Evolutionary conservation across 139 green algal genomes (phyloP).

Genomic region (Dunaliella sp.): DNA sequence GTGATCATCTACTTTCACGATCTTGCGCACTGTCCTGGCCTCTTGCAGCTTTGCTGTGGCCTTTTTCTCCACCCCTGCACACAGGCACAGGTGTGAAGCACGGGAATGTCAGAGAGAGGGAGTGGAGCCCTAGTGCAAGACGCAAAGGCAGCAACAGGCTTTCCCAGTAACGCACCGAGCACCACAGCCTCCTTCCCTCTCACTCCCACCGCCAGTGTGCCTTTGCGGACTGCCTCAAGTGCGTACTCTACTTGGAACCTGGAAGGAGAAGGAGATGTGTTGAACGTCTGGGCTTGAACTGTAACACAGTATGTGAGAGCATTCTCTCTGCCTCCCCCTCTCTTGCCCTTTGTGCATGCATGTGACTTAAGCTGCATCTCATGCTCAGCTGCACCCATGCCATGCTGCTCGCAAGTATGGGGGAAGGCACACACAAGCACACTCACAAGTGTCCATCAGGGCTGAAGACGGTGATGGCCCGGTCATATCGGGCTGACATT

Average conservation of each 20-base stretch:
- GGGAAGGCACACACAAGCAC: too few species aligned
- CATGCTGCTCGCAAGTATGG: too few species aligned
- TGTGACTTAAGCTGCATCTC: background rate
- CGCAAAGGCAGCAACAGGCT: background rate
- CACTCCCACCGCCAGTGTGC: slow-evolving; percentile 91
- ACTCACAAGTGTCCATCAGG: slow-evolving; percentile 91
- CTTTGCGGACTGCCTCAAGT: slow-evolving; percentile 94
- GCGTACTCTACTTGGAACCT: slow-evolving; percentile 98
- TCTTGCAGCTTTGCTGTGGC: slow-evolving; percentile 95
- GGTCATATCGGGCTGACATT: slow-evolving; percentile 83
- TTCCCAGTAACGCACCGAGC: slow-evolving; percentile 59
- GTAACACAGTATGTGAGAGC: background rate
- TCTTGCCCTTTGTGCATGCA: background rate
- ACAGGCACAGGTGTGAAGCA: background rate
- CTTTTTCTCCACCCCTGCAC: slow-evolving; percentile 92
- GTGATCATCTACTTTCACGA: slow-evolving; percentile 94
- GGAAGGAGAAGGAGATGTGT: background rate
- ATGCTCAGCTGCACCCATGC: too few species aligned
- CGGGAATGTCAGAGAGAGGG: background rate
- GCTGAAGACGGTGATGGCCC: slow-evolving; percentile 98
- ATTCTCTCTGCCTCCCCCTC: too few species aligned
- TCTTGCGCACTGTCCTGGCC: slow-evolving; percentile 92
- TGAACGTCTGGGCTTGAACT: too few species aligned
- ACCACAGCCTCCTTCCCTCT: slow-evolving; percentile 87
- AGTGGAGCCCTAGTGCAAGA: background rate